Evolutionary conservation across 805 yeast genomes (phyloP), one percentile per base, ranked within the genome.

Genomic region (baker's yeast (Saccharomyces cerevisiae)): DNA sequence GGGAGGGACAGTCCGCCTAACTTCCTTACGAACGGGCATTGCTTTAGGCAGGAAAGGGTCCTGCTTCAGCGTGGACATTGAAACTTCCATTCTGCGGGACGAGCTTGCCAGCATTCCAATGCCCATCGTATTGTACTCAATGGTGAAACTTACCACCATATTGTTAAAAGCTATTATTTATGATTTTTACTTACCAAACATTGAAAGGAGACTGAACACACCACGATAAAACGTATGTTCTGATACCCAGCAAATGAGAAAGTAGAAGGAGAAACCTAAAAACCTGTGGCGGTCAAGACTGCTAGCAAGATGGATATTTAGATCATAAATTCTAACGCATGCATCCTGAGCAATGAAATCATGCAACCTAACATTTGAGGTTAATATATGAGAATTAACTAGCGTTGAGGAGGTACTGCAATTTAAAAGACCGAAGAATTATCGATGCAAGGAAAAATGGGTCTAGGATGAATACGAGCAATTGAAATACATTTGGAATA

Each of bases 221-320:
- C 63, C 65, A 66, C 66, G 58, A 64, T 63, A 62, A 65, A 64
- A 57, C 59, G 70, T 66, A 66, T 66, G 68, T 64, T 56, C 50
- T 41, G 48, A 17, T 11, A 9, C 43, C 43, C 43, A 36, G 4
- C 9, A 30, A n/a, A 30, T 21, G 49, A 43, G 29, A 29, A 24
- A 48, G 29, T 48, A 48, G 27, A 31, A 48, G 24, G 22, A 22
- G 24, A 10, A 14, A 21, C 22, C 17, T 22, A 6, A 9, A 46
- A 24, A 46, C 2, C 29, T n/a, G 4, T 36, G 10, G 48, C 11
- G 22, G 22, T 21, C 11, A 8, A 3, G 11, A 36, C 22, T 36
- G 24, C 43, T 17, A n/a, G 22, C 5, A 36, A 31, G 2, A 31
- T 6, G 17, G 6, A 31, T 2, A 36, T 6, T 8, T 8, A 10